A percentile compares a stretch with the other conserved stretches of the same genome.
Conservation (phyloP, 2,329 filamentous ascomycete species). For the Tolypocladium album region DNA sequence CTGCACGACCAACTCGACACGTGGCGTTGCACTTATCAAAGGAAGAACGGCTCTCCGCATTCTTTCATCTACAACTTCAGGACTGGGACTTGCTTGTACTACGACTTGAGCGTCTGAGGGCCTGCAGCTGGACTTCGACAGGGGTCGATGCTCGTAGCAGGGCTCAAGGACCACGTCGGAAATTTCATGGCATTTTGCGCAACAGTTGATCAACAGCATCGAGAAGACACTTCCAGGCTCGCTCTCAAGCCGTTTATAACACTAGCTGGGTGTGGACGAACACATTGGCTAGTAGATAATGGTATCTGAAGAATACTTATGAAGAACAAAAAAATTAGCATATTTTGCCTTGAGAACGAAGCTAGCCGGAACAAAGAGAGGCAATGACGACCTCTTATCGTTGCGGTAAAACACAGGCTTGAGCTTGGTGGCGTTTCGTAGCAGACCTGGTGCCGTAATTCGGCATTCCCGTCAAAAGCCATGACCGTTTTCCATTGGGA, state of each 20-base stretch:
- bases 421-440: no score
- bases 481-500: no score
- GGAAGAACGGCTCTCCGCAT: conserved; percentile 47
- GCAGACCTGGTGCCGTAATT: no score
- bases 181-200: not conserved
- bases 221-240: not conserved
- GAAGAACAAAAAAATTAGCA: no score
- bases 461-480: no score
- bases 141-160: not conserved
- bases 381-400: no score
- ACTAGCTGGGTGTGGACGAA: not conserved
- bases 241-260: not conserved
- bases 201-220: not conserved
- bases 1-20: conserved; percentile 64
- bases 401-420: no score
- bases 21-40: conserved; percentile 50
- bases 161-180: not conserved
- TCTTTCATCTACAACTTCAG: conserved; percentile 90
- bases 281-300: not conserved
- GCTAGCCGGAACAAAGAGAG: no score
- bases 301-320: not conserved
- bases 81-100: conserved; percentile 74
- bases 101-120: conserved; percentile 53
- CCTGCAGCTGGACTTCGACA: not conserved
- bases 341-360: no score